Percentiles rank a stretch among this genome's conserved stretches.
These are phyloP conservation scores for Lycium ferocissimum DNA, from an alignment of 257 asterid genomes.

Conservation along the genomic window DNA sequence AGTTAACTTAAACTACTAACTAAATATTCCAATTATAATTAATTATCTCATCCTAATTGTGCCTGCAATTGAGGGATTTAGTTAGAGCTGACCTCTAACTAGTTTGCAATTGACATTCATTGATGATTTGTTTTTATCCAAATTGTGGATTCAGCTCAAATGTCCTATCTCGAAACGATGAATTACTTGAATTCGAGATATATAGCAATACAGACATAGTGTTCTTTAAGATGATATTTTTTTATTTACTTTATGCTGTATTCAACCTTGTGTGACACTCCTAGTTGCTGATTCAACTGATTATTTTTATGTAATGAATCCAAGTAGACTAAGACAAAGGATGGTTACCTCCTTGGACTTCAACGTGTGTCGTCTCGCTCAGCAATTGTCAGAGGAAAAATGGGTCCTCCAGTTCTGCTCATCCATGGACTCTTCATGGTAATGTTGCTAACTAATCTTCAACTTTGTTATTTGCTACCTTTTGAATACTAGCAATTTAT, in stretches of 20 bases:
- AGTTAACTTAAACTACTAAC: not conserved
- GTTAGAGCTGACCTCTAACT: not conserved
- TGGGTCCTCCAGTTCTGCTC: slow-evolving; percentile 77
- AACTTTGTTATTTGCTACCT: not conserved
- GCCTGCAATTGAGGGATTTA: not conserved
- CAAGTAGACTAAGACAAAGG: slow-evolving; percentile 70
- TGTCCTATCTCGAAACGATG: not conserved
- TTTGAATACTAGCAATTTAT: not conserved
- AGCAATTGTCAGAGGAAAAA: slow-evolving; percentile 37
- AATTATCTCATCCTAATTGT: not conserved
- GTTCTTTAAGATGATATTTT: not conserved
- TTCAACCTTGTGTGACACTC: slow-evolving; percentile 15
- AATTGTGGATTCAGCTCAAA: not conserved
- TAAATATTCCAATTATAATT: not conserved
- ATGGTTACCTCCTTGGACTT: slow-evolving; percentile 88
- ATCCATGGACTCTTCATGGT: slow-evolving; percentile 95
- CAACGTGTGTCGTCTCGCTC: slow-evolving; percentile 84
- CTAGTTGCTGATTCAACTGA: not conserved
- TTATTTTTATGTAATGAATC: not conserved
- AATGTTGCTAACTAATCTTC: slow-evolving; percentile 24
- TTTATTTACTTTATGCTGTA: not conserved
- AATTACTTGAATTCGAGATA: slow-evolving; percentile 17
- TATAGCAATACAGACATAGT: not conserved
- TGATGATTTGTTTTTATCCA: not conserved
- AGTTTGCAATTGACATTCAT: not conserved